These are phyloP conservation scores for Haplosporangium gracile DNA, from an alignment of 192 early-diverging fungal genomes.

Conservation along the genomic window DNA sequence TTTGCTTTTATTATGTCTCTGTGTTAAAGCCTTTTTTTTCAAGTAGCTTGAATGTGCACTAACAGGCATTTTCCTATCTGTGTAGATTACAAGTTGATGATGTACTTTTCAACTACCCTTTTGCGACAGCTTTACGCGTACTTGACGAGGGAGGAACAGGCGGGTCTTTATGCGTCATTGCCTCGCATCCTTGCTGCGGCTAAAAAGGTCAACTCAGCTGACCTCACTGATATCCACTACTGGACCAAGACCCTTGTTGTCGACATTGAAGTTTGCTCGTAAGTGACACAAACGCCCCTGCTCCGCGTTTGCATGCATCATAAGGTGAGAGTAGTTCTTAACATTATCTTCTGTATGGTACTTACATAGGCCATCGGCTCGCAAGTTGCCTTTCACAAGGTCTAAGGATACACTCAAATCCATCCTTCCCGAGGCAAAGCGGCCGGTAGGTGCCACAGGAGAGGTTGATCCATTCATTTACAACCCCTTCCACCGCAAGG, in stretches of 20 bases:
- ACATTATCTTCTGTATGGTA: constrained; percentile 1
- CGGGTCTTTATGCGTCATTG: constrained; percentile 66
- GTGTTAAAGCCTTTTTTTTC: not conserved
- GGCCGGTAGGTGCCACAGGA: constrained; percentile 23
- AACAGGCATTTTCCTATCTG: not conserved
- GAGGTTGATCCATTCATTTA: constrained; percentile 83
- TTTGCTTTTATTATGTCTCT: not conserved
- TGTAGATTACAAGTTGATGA: constrained; percentile 70
- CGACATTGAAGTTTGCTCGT: constrained; percentile 65
- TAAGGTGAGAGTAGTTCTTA: not conserved
- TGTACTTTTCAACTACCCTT: constrained; percentile 75
- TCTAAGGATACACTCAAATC: constrained; percentile 54
- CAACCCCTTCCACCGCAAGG: constrained; percentile 80
- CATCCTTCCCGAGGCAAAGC: constrained; percentile 46
- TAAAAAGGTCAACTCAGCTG: constrained; percentile 65
- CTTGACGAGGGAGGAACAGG: constrained; percentile 75
- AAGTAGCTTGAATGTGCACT: not conserved
- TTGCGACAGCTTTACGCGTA: constrained; percentile 74
- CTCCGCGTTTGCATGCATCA: not conserved
- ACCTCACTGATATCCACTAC: constrained; percentile 62
- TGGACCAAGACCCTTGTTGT: constrained; percentile 71
- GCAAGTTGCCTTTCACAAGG: constrained; percentile 72
- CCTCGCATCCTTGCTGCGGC: constrained; percentile 67
- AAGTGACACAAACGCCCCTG: constrained; percentile 9
- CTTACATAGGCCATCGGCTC: constrained; percentile 61